Base-by-base conservation (phyloP, 305 asterid species). In the Fraxinus sp. region DNA sequence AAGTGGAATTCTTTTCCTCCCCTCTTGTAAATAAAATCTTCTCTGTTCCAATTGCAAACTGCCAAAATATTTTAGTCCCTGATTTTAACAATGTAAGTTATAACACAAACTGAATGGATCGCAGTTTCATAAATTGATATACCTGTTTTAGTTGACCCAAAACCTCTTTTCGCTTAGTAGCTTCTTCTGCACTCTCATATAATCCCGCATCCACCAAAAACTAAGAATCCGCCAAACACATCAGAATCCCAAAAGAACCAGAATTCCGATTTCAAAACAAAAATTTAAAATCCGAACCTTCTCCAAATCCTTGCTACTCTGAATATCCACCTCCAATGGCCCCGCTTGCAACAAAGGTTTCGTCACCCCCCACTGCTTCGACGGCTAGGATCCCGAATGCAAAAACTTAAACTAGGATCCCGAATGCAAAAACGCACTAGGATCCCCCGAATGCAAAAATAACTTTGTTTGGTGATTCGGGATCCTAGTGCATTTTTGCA, bases 91-190 rank as follows among this genome's bases (percentile, higher is more conserved):
- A 13, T 30, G 75, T 2, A 5, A 24, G 35, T 64, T 64, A 24
- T 24, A 64, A 22, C 33, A 2, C 33, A 22, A 64, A 20, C 16
- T 3, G 28, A 14, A 70, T 52, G 41, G 41, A 14, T 70, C 22
- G 10, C 75, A 32, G 22, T 5, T 70, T 70, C 39, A 70, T 14
- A 1, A 70, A 30, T 14, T 11, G n/a, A 13, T 1, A 30, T 86
- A 94, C 99, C 95, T 91, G 94, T 82, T 87, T 90, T 37, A 96
- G 94, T 49, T 92, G 90, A 66, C 79, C 83, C 49, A 93, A 92
- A 66, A 96, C 97, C 36, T 87, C 88, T 83, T 91, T 94, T 80
- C 99, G 90, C 88, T 88, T 94, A 79, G 86, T 90, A 85, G 91
- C 87, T 77, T 94, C 98, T 78, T 90, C 97, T 0, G 79, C 86